Conservation (phyloP, 495 filamentous ascomycete species). For the Xanthoparmelia taractica region DNA sequence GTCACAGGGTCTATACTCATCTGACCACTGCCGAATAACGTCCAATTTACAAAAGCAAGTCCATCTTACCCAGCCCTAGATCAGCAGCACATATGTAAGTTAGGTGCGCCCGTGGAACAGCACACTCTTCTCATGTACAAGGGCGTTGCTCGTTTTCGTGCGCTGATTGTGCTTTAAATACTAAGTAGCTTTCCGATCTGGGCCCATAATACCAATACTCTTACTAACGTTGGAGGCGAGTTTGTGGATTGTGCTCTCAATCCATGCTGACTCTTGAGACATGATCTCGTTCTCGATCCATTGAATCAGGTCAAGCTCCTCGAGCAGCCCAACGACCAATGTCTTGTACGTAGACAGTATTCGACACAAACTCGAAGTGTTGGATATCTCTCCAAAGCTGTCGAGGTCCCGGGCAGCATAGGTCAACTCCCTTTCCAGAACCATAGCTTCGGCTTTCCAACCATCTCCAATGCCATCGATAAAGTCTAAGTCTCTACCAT, state of each 20-base stretch:
- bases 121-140: not conserved
- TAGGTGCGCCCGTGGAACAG: not conserved
- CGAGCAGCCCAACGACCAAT: slow-evolving; percentile 34
- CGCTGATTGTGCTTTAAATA: not conserved
- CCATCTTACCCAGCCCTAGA: not conserved
- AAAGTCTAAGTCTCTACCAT: slow-evolving; percentile 27
- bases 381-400: slow-evolving; percentile 27
- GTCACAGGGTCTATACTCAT: not conserved
- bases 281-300: slow-evolving; percentile 38
- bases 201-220: slow-evolving; percentile 12
- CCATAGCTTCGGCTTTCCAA: slow-evolving; percentile 40
- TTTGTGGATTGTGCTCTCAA: slow-evolving; percentile 32
- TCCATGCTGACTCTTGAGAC: slow-evolving; percentile 33
- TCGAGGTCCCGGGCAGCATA: slow-evolving; percentile 31
- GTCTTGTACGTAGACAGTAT: slow-evolving; percentile 31
- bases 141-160: not conserved
- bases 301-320: slow-evolving; percentile 39
- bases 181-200: slow-evolving; percentile 14
- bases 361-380: slow-evolving; percentile 33
- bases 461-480: slow-evolving; percentile 37
- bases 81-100: not conserved
- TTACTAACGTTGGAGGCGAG: slow-evolving; percentile 23
- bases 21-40: not conserved
- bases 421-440: slow-evolving; percentile 35
- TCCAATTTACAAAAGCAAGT: not conserved